Percentiles rank a stretch among this genome's conserved stretches.
Conservation (phyloP, 2,329 filamentous ascomycete genomes). For the Pseudopyrenochaeta lycopersici region DNA sequence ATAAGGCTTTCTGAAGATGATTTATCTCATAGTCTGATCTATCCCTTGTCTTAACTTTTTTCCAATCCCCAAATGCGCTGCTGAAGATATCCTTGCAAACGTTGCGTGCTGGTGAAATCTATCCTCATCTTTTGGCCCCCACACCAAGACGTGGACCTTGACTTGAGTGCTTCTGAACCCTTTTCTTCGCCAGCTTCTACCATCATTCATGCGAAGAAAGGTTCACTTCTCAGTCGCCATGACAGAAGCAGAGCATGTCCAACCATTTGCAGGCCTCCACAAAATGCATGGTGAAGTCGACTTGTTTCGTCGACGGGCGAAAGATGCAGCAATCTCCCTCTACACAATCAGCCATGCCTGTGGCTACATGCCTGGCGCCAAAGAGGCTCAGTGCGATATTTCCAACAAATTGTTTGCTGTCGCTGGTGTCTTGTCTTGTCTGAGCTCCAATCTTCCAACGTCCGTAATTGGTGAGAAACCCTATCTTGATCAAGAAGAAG, state of each 20-base stretch:
- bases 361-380: not conserved
- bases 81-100: too few relatives aligned
- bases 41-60: too few relatives aligned
- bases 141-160: not conserved
- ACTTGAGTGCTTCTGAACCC: not conserved
- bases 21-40: too few relatives aligned
- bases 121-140: not conserved
- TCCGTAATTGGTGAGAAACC: not conserved
- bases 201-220: not conserved
- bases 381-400: not conserved
- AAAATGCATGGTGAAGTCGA: not conserved
- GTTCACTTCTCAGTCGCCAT: not conserved
- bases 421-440: not conserved
- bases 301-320: not conserved
- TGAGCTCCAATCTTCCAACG: not conserved
- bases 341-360: conserved; percentile 14
- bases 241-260: not conserved
- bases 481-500: not conserved
- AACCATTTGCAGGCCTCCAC: not conserved
- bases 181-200: not conserved
- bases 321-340: conserved; percentile 6
- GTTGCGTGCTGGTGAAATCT: not conserved
- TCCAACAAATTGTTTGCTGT: not conserved
- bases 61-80: too few relatives aligned
- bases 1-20: too few relatives aligned